Evolutionary conservation across 192 early-diverging fungal genomes (phyloP), one percentile per base, ranked within the genome.

Genomic region (Kickxella alabastrina): DNA sequence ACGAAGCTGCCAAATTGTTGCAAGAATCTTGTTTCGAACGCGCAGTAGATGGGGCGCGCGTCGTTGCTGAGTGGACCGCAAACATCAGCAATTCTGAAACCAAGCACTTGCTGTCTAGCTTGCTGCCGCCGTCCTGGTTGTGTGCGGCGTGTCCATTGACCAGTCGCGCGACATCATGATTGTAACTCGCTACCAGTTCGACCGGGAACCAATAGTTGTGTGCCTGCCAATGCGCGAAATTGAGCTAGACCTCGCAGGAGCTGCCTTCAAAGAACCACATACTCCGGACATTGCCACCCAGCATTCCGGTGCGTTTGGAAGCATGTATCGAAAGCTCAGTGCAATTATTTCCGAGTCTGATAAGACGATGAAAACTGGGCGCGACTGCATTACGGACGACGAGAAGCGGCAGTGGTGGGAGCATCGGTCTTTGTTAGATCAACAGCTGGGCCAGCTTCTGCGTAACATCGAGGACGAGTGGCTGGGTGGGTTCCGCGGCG

Each of bases 361-460:
- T 42, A 54, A 76, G n/a, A 86, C 88, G 0, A 84, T 88, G 46
- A 76, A 75, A 57, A 62, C 52, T 6, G 76, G 79, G 7, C 65
- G 62, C 31, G 53, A 43, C 23, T 79, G 71, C 49, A 37, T 54
- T 23, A 82, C 79, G 0, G 80, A 77, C 10, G 65, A 79, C 6
- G 85, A 92, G 32, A 90, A 90, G 46, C 61, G 73, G 8, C 49
- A 70, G 19, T 99, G 96, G 96, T 96, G 92, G 92, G 79, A 72
- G 35, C 65, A 55, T 6, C 77, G 96, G 18, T 70, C 80, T n/a
- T 48, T 50, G 19, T 55, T 97, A 14, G 92, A 99, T 64, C 55
- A 59, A 3, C 78, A 80, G 21, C 49, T 99, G 31, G 77, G 83
- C 37, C 50, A 47, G 5, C 47, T 93, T 27, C 56, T 97, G 19